These are phyloP conservation scores for Talaromyces pinophilus DNA, from an alignment of 2,329 filamentous ascomycete species.

Conservation along the genomic window DNA sequence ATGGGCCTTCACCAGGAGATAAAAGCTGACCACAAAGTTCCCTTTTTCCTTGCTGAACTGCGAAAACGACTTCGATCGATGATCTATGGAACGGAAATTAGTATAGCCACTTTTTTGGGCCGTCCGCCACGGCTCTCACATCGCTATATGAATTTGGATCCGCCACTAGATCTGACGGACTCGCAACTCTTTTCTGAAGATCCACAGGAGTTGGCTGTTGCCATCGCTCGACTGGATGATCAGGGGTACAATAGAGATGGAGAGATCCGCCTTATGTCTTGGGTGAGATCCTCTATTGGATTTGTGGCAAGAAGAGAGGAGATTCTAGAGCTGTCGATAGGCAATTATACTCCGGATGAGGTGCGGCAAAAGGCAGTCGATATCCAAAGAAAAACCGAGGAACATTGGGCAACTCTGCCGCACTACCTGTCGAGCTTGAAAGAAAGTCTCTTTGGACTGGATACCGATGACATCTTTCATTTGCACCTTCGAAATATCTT, in stretches of 20 bases:
- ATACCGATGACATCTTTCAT: neutral
- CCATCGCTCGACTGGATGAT: neutral
- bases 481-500: neutral
- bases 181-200: neutral
- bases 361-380: slow-evolving; percentile 5
- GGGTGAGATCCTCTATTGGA: neutral
- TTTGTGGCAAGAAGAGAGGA: slow-evolving; percentile 1
- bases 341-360: neutral
- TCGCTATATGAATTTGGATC: neutral
- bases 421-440: neutral
- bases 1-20: slow-evolving; percentile 6
- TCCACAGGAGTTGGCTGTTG: neutral
- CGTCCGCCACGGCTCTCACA: neutral
- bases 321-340: neutral
- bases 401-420: slow-evolving; percentile 1
- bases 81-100: neutral
- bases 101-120: neutral
- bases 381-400: neutral
- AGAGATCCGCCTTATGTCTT: neutral
- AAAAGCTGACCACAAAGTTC: neutral
- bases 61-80: neutral
- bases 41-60: neutral
- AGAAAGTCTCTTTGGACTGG: neutral
- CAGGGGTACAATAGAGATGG: neutral
- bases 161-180: neutral